These are phyloP conservation scores for Hypseocharis bilobata DNA, from an alignment of 441 rosid species.

Conservation along the genomic window DNA sequence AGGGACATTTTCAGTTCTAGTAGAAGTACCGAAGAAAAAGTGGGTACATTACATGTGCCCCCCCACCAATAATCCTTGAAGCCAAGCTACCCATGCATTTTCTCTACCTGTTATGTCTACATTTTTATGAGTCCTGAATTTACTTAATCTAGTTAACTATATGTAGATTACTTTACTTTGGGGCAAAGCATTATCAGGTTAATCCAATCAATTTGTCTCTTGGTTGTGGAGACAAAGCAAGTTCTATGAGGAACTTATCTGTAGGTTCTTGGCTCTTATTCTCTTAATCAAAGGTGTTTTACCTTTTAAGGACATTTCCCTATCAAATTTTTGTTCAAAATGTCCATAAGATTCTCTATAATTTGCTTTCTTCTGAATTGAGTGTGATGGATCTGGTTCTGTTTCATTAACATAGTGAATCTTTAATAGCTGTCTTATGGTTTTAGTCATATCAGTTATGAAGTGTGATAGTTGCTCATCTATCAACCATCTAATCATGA, in stretches of 20 bases:
- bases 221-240: background rate
- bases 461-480: background rate
- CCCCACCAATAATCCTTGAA: background rate
- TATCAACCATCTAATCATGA: background rate
- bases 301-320: background rate
- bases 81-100: background rate
- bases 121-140: background rate
- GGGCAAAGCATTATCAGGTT: background rate
- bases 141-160: background rate
- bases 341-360: background rate
- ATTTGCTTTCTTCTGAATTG: background rate
- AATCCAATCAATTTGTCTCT: background rate
- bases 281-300: background rate
- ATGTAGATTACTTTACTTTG: background rate
- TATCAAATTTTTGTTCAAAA: background rate
- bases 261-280: background rate
- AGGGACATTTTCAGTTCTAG: background rate
- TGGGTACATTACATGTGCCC: background rate
- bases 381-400: background rate
- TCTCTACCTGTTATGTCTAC: background rate
- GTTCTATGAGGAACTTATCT: background rate
- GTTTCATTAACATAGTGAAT: background rate
- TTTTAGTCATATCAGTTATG: background rate
- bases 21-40: background rate
- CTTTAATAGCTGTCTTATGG: background rate